Evolutionary conservation across 768 basidiomycete species (phyloP).

Genomic region (Kwoniella dendrophila): DNA sequence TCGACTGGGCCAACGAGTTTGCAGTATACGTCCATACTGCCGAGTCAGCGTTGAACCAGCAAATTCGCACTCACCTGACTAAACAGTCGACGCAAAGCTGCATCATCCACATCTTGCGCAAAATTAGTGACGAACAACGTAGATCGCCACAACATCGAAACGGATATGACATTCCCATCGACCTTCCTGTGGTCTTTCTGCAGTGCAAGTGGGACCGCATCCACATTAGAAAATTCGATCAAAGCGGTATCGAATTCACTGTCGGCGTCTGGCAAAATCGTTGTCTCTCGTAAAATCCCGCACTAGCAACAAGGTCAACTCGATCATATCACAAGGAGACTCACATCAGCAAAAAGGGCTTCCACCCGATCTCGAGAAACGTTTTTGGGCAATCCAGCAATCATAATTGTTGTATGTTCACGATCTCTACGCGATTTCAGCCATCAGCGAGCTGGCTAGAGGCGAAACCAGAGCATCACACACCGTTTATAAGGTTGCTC

Average conservation of each 20-base stretch:
- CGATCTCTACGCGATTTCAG: constrained; percentile 72
- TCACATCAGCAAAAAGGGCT: constrained; percentile 80
- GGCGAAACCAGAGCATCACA: neutral
- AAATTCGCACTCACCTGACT: constrained; percentile 63
- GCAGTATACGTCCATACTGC: constrained; percentile 87
- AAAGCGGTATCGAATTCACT: constrained; percentile 70
- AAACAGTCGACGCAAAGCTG: constrained; percentile 73
- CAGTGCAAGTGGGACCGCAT: constrained; percentile 78
- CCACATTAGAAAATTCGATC: constrained; percentile 80
- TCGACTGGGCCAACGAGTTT: constrained; percentile 97
- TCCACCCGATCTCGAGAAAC: constrained; percentile 69
- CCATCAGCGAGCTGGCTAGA: too few species aligned
- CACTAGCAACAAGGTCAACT: constrained; percentile 60
- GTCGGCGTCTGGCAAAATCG: constrained; percentile 64
- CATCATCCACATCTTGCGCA: constrained; percentile 79
- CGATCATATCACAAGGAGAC: constrained; percentile 43
- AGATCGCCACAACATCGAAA: constrained; percentile 89
- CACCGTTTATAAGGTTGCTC: neutral
- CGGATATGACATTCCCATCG: constrained; percentile 72
- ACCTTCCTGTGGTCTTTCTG: constrained; percentile 94
- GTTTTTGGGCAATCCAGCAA: constrained; percentile 67
- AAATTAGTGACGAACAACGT: constrained; percentile 97
- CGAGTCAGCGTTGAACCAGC: neutral
- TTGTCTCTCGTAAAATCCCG: constrained; percentile 80
- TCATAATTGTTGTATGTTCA: constrained; percentile 89